phyloP scores from a whole-genome alignment of 768 basidiomycete species.

The Melanogaster broomeanus region DNA sequence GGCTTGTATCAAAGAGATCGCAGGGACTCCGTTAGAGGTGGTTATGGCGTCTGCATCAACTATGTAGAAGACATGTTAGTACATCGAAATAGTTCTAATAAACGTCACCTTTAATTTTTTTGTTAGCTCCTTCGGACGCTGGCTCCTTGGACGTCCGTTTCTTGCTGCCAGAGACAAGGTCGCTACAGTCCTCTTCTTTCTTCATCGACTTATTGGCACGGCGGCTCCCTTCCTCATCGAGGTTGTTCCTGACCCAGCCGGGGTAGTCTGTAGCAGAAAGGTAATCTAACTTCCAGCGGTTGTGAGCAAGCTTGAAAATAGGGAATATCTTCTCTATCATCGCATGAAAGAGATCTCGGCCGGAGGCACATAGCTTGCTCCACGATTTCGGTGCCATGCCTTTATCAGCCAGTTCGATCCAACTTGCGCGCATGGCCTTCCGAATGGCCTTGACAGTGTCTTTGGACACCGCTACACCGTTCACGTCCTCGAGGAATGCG shows the following conservation, averaged over 20 bases:
- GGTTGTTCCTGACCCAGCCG: background rate
- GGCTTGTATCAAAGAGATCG: too few relatives aligned
- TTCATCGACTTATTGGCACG: background rate
- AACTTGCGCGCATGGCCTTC: background rate
- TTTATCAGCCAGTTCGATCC: background rate
- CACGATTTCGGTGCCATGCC: slow-evolving; percentile 2
- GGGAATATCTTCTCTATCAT: background rate
- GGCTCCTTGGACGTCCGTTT: background rate
- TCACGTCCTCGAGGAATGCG: background rate
- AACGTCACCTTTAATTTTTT: background rate
- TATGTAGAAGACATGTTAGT: too few relatives aligned
- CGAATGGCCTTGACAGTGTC: background rate
- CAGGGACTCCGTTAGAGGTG: too few relatives aligned
- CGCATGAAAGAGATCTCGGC: background rate
- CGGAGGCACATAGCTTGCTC: slow-evolving; percentile 2
- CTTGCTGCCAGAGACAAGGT: background rate
- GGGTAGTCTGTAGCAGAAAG: background rate
- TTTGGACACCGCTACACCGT: background rate
- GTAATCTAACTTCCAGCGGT: background rate
- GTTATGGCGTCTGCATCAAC: too few relatives aligned
- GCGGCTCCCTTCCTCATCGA: background rate
- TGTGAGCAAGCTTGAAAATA: background rate
- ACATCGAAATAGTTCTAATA: too few relatives aligned
- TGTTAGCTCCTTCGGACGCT: background rate
- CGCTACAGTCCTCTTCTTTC: background rate